Percentiles rank a stretch among this genome's conserved stretches.
phyloP scores from a whole-genome alignment of 2,329 filamentous ascomycete species.

The Colletotrichum endophyticum region DNA sequence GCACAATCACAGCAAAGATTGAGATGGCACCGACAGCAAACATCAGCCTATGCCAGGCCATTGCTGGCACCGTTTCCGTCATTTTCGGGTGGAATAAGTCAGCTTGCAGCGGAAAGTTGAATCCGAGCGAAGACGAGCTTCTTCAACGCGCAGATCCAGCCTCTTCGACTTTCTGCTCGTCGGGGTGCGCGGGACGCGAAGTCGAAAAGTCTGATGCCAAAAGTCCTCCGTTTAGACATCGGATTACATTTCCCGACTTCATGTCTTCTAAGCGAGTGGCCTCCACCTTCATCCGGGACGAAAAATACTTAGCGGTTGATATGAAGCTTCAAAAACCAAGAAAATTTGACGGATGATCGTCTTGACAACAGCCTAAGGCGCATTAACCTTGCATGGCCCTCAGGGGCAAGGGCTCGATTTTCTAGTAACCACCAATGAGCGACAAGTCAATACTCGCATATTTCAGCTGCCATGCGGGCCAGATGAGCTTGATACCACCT shows the following conservation, averaged over 20 bases:
- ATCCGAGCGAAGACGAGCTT: not conserved
- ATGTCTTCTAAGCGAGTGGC: not conserved
- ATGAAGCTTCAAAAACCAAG: not conserved
- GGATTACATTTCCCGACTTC: not conserved
- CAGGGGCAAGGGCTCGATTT: not conserved
- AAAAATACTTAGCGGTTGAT: not conserved
- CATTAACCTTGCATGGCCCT: not conserved
- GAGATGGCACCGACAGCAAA: not conserved
- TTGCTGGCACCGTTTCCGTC: not conserved
- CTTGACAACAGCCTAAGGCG: not conserved
- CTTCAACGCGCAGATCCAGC: not conserved
- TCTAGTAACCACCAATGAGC: not conserved
- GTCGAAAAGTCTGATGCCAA: not conserved
- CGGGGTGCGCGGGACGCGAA: not conserved
- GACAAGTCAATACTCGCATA: not conserved
- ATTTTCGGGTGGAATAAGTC: not conserved
- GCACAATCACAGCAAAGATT: not conserved
- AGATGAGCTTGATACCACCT: not conserved
- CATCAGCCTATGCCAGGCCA: not conserved
- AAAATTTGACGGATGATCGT: not conserved
- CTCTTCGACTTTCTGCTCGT: not conserved
- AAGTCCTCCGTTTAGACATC: not conserved
- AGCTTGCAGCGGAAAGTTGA: not conserved
- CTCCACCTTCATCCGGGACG: not conserved
- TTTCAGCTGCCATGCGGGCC: not conserved